A percentile compares a stretch with the other conserved stretches of the same genome.
Conservation (phyloP, 176 grass and related monocot genomes). For the Oryza coarctata region DNA sequence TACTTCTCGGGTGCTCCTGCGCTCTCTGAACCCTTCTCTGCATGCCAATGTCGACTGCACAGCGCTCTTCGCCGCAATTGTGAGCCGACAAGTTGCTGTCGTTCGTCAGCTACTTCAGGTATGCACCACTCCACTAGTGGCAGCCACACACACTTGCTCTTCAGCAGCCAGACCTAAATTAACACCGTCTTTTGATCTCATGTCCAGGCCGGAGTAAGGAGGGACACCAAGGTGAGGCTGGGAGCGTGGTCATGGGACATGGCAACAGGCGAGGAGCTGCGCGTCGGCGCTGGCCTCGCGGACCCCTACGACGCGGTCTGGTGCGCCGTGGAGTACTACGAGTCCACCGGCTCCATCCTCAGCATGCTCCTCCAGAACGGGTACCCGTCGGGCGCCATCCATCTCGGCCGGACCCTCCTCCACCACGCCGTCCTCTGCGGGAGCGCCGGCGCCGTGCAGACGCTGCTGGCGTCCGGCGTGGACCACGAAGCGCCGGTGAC, state of each 20-base stretch:
- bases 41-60: slow-evolving; percentile 89
- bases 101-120: slow-evolving; percentile 84
- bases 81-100: slow-evolving; percentile 73
- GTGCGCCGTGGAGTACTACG: slow-evolving; percentile 96
- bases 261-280: slow-evolving; percentile 80
- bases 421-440: slow-evolving; percentile 94
- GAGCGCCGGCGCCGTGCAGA: slow-evolving; percentile 53
- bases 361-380: slow-evolving; percentile 67
- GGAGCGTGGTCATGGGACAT: slow-evolving; percentile 96
- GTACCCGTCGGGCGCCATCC: slow-evolving; percentile 31
- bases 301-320: slow-evolving; percentile 76
- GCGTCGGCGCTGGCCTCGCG: slow-evolving; percentile 84
- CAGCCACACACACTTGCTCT: background rate
- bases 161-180: background rate
- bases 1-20: slow-evolving; percentile 74
- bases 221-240: slow-evolving; percentile 69
- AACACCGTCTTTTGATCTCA: background rate
- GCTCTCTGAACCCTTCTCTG: slow-evolving; percentile 81
- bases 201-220: slow-evolving; percentile 63
- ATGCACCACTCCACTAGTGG: background rate
- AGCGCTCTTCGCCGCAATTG: slow-evolving; percentile 76
- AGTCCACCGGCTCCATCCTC: slow-evolving; percentile 67
- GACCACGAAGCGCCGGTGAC: slow-evolving; percentile 61
- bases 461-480: slow-evolving; percentile 56
- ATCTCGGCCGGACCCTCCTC: slow-evolving; percentile 67